These are phyloP conservation scores for Colletotrichum sp. DNA, from an alignment of 2,329 filamentous ascomycete species.

Conservation along the genomic window DNA sequence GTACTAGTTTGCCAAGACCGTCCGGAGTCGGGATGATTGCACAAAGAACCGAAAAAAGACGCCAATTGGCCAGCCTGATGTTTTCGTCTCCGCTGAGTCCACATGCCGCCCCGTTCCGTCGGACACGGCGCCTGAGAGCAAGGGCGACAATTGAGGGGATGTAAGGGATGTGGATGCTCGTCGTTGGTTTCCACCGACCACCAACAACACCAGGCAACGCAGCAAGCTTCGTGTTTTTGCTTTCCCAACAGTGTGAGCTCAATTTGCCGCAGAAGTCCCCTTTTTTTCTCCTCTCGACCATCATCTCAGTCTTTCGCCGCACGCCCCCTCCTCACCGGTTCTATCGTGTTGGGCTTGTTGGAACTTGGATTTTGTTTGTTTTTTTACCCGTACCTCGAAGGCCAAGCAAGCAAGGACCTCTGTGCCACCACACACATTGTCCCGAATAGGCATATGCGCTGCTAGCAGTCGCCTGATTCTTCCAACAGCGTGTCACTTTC, in stretches of 20 bases:
- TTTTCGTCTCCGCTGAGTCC: not conserved
- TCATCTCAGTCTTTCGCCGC: not conserved
- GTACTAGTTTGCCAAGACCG: not conserved
- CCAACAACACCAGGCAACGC: not conserved
- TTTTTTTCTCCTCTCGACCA: not conserved
- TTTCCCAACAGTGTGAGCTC: not conserved
- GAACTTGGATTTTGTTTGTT: not conserved
- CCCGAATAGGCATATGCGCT: constrained; percentile 3
- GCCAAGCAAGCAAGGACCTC: not conserved
- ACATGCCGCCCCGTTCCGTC: not conserved
- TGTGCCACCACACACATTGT: not conserved
- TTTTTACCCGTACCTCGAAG: not conserved
- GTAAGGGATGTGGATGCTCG: not conserved
- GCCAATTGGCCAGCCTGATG: not conserved
- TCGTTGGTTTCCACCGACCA: not conserved
- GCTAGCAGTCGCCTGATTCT: not conserved
- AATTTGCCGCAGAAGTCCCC: not conserved
- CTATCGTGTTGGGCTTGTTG: not conserved
- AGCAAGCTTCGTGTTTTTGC: not conserved
- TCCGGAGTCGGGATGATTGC: not conserved
- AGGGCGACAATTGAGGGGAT: not conserved
- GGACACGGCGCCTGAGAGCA: not conserved
- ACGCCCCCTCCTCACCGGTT: not conserved
- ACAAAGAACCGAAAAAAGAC: not conserved
- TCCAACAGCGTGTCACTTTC: not conserved